Conservation (phyloP, 2,329 filamentous ascomycete species). For the Scytalidium lignicola region DNA sequence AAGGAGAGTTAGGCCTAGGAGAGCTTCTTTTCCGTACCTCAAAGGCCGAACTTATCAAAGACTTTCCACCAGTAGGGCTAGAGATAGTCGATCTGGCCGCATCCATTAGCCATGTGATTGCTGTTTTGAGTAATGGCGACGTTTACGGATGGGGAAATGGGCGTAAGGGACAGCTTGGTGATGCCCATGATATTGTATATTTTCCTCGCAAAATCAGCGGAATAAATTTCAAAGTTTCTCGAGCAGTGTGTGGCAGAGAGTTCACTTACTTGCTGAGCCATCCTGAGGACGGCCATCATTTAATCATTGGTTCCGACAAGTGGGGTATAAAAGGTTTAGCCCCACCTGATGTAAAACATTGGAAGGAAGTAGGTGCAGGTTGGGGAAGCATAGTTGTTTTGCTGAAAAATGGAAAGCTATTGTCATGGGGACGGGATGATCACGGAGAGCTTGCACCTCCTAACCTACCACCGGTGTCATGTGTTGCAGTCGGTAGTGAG, state of each 20-base stretch:
- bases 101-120: constrained; percentile 73
- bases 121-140: constrained; percentile 67
- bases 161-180: constrained; percentile 78
- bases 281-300: constrained; percentile 51
- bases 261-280: constrained; percentile 70
- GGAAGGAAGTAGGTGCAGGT: constrained; percentile 67
- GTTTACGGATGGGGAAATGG: constrained; percentile 87
- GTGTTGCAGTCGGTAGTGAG: constrained; percentile 82
- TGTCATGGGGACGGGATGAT: constrained; percentile 79
- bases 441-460: constrained; percentile 72
- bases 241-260: constrained; percentile 75
- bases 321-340: constrained; percentile 58
- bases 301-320: constrained; percentile 70
- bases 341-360: constrained; percentile 48
- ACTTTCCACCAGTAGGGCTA: constrained; percentile 59
- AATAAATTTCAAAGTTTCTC: constrained; percentile 55
- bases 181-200: constrained; percentile 47
- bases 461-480: constrained; percentile 50
- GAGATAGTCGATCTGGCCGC: constrained; percentile 62
- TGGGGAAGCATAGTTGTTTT: constrained; percentile 81
- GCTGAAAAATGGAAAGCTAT: constrained; percentile 51
- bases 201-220: constrained; percentile 56
- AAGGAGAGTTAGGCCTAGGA: constrained; percentile 69
- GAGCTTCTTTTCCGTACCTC: constrained; percentile 43
- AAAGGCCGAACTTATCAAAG: constrained; percentile 42